Evolutionary conservation across 2,329 filamentous ascomycete genomes (phyloP).

Genomic region (Dothidotthia symphoricarpi): DNA sequence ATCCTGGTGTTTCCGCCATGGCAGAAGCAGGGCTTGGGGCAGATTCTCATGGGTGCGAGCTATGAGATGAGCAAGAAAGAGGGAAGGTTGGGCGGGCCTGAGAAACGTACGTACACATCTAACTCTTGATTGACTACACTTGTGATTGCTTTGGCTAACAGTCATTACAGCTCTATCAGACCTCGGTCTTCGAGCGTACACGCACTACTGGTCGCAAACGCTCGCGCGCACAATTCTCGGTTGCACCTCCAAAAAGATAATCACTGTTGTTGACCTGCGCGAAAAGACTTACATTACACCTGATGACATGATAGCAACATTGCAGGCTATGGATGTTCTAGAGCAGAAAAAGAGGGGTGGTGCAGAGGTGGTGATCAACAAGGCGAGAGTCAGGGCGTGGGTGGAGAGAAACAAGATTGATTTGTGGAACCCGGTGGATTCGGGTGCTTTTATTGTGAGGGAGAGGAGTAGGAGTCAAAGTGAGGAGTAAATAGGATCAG

Average conservation of each 20-base stretch:
- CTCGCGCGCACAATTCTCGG: conserved; percentile 66
- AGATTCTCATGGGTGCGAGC: conserved; percentile 85
- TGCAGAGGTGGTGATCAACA: conserved; percentile 53
- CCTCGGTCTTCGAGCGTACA: conserved; percentile 78
- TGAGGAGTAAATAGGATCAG: conserved; percentile 28
- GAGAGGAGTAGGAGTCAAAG: conserved; percentile 43
- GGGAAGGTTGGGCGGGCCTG: conserved; percentile 81
- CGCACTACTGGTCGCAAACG: conserved; percentile 81
- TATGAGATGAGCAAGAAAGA: conserved; percentile 89
- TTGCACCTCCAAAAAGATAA: conserved; percentile 47
- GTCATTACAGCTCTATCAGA: conserved; percentile 66
- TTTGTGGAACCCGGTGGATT: conserved; percentile 65
- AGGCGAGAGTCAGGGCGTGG: conserved; percentile 64
- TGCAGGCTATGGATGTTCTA: conserved; percentile 77
- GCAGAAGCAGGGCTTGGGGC: conserved; percentile 85
- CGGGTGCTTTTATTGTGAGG: conserved; percentile 71
- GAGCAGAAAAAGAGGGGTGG: conserved; percentile 54
- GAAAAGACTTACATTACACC: conserved; percentile 76
- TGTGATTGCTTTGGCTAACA: conserved; percentile 7
- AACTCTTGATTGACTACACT: neutral
- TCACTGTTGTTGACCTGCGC: conserved; percentile 71
- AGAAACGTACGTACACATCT: conserved; percentile 61
- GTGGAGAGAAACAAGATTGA: conserved; percentile 61
- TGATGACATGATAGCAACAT: conserved; percentile 76
- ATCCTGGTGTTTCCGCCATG: conserved; percentile 95